Conservation (phyloP, 768 basidiomycete genomes). For the Phylloporus sp. region DNA sequence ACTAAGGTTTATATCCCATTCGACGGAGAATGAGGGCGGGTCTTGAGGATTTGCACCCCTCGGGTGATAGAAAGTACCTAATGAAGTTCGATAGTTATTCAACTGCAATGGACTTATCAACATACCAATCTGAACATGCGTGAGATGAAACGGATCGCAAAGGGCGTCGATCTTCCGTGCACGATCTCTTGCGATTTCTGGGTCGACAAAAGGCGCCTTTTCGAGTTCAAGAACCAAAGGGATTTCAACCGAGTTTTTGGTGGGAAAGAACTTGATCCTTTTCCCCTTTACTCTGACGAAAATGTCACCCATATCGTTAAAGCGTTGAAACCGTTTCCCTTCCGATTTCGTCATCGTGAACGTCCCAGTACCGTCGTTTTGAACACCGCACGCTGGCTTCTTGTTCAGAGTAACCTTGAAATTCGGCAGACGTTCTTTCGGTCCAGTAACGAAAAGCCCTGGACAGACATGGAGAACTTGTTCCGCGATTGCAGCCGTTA, state of each 20-base stretch:
- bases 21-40: slow-evolving; percentile 59
- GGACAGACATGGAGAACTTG: slow-evolving; percentile 45
- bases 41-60: slow-evolving; percentile 21
- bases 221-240: slow-evolving; percentile 35
- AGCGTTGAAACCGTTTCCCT: slow-evolving; percentile 44
- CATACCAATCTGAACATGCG: slow-evolving; percentile 62
- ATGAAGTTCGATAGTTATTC: neutral
- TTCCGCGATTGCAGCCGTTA: slow-evolving; percentile 49
- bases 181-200: slow-evolving; percentile 49
- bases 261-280: slow-evolving; percentile 33
- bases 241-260: slow-evolving; percentile 1
- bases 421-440: slow-evolving; percentile 40
- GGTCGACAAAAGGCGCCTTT: slow-evolving; percentile 53
- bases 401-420: slow-evolving; percentile 55
- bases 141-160: slow-evolving; percentile 47
- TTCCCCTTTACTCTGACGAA: slow-evolving; percentile 37
- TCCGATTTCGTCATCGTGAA: slow-evolving; percentile 29
- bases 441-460: slow-evolving; percentile 23
- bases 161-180: slow-evolving; percentile 40
- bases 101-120: slow-evolving; percentile 12
- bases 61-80: slow-evolving; percentile 29
- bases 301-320: slow-evolving; percentile 36
- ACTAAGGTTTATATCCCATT: slow-evolving; percentile 57
- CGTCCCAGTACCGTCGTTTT: slow-evolving; percentile 51
- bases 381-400: slow-evolving; percentile 44